These are phyloP conservation scores for Xylaria nigripes DNA, from an alignment of 495 filamentous ascomycete species.

Conservation along the genomic window DNA sequence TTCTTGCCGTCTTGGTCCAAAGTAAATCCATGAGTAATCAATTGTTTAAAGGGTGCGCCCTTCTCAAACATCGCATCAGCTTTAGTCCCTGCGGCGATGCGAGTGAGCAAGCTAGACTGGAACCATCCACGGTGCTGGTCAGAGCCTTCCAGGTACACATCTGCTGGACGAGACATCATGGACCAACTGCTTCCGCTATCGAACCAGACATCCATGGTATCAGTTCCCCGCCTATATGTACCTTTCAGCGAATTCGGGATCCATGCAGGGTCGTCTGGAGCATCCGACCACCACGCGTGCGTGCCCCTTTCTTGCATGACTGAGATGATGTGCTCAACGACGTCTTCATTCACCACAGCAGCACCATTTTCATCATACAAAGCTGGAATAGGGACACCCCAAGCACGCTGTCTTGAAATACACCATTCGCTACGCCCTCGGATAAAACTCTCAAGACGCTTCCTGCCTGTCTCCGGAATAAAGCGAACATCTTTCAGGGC, in stretches of 20 bases:
- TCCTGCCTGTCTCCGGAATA: conserved; percentile 61
- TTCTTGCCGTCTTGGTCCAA: conserved; percentile 83
- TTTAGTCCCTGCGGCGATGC: conserved; percentile 42
- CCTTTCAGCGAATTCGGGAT: conserved; percentile 49
- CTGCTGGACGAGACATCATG: conserved; percentile 52
- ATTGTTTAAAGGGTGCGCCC: conserved; percentile 60
- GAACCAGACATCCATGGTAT: conserved; percentile 99
- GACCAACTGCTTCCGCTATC: conserved; percentile 97
- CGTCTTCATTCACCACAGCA: conserved; percentile 67
- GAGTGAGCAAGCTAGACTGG: conserved; percentile 93
- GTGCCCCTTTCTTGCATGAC: conserved; percentile 69
- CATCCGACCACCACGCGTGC: conserved; percentile 90
- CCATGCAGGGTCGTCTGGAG: conserved; percentile 64
- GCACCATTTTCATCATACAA: conserved; percentile 66
- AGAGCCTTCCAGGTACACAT: conserved; percentile 87
- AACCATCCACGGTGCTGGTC: conserved; percentile 99
- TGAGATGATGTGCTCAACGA: conserved; percentile 75
- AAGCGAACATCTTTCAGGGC: conserved; percentile 67
- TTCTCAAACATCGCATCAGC: conserved; percentile 17
- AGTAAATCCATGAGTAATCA: conserved; percentile 94
- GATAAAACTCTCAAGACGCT: conserved; percentile 73
- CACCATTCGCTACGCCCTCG: conserved; percentile 92
- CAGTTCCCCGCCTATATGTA: conserved; percentile 65
- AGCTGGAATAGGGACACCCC: conserved; percentile 93
- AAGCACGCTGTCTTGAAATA: conserved; percentile 93